A percentile compares a stretch with the other conserved stretches of the same genome.
These are phyloP conservation scores for Aspergillus unguis DNA, from an alignment of 2,329 filamentous ascomycete genomes.

Conservation along the genomic window DNA sequence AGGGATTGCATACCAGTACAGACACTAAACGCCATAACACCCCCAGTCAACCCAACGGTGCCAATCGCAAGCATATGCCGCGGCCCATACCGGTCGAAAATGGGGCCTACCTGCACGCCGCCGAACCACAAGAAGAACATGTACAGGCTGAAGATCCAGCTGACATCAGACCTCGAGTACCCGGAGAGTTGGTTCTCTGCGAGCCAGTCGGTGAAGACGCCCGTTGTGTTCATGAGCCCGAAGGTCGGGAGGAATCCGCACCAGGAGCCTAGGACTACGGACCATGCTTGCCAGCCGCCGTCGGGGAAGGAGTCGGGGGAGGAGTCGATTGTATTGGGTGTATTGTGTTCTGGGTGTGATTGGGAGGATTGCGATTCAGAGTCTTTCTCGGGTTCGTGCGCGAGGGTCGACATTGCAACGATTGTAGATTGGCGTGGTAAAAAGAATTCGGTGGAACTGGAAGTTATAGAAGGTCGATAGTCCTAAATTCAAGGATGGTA, in stretches of 20 bases:
- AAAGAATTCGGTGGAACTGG: too few species aligned
- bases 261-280: constrained; percentile 37
- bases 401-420: too few species aligned
- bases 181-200: constrained; percentile 27
- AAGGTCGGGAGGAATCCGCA: constrained; percentile 35
- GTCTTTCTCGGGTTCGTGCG: too few species aligned
- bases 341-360: too few species aligned
- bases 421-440: too few species aligned
- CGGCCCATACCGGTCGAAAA: not conserved
- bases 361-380: too few species aligned
- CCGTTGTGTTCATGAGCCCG: constrained; percentile 34
- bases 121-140: constrained; percentile 33
- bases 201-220: constrained; percentile 32
- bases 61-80: not conserved
- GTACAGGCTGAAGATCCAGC: constrained; percentile 37
- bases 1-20: not conserved
- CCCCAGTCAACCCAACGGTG: not conserved
- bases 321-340: too few species aligned
- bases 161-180: constrained; percentile 28
- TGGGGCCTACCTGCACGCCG: constrained; percentile 24
- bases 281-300: constrained; percentile 38
- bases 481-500: too few species aligned
- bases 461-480: too few species aligned
- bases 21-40: not conserved
- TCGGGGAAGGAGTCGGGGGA: constrained; percentile 25